Conservation (phyloP, 139 green algal genomes). For the Mychonastes homosphaera region DNA sequence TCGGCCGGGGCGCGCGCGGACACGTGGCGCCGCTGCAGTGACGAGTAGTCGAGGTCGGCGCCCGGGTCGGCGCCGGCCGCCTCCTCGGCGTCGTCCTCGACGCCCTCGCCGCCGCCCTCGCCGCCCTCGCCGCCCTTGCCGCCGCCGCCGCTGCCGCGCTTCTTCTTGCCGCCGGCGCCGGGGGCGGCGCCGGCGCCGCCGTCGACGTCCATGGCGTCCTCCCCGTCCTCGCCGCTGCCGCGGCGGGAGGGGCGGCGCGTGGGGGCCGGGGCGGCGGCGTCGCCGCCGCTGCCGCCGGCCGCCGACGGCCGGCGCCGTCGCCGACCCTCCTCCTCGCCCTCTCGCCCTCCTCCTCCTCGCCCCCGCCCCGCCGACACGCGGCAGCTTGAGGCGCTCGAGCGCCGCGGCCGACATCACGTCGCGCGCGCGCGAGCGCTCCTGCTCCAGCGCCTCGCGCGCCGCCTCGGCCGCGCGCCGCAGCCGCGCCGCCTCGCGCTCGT, state of each 20-base stretch:
- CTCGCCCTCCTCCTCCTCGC: too few relatives aligned
- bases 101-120: slow-evolving; percentile 3
- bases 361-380: slow-evolving; percentile 6
- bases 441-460: slow-evolving; percentile 21
- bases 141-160: not conserved
- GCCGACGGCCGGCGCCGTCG: too few relatives aligned
- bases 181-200: too few relatives aligned
- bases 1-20: slow-evolving; percentile 8
- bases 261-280: too few relatives aligned
- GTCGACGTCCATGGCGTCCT: too few relatives aligned
- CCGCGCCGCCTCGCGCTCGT: slow-evolving; percentile 28
- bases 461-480: slow-evolving; percentile 17
- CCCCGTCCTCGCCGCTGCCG: too few relatives aligned
- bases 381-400: slow-evolving; percentile 44
- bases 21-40: slow-evolving; percentile 26
- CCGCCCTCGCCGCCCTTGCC: not conserved
- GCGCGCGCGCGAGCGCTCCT: not conserved
- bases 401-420: slow-evolving; percentile 31
- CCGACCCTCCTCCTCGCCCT: too few relatives aligned
- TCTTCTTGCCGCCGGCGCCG: too few relatives aligned
- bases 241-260: too few relatives aligned
- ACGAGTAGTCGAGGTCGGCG: slow-evolving; percentile 23
- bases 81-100: slow-evolving; percentile 22
- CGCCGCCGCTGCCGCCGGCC: too few relatives aligned
- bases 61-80: not conserved